phyloP scores from a whole-genome alignment of 2,329 filamentous ascomycete species.

The Fusarium paranaense region DNA sequence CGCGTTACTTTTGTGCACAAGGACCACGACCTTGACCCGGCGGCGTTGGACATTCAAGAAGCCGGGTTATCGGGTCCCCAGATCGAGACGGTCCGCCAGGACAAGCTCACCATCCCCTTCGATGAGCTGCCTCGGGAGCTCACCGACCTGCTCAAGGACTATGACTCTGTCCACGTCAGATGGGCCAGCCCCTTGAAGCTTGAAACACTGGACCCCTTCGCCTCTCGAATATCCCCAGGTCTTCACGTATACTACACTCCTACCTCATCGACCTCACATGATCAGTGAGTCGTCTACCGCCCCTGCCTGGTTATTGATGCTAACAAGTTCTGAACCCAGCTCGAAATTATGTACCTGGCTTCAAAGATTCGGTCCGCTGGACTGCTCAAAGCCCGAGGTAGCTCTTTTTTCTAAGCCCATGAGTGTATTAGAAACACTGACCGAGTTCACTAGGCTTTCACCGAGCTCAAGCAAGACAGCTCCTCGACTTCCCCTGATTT shows the following conservation, averaged over 20 bases:
- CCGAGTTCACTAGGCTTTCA: slow-evolving; percentile 67
- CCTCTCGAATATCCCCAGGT: slow-evolving; percentile 81
- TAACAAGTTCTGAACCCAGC: slow-evolving; percentile 46
- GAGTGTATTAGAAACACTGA: slow-evolving; percentile 11
- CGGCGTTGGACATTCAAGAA: slow-evolving; percentile 68
- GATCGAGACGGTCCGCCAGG: slow-evolving; percentile 79
- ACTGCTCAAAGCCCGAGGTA: slow-evolving; percentile 60
- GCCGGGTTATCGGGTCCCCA: slow-evolving; percentile 66
- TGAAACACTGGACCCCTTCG: slow-evolving; percentile 74
- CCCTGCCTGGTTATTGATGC: background rate
- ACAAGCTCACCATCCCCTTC: slow-evolving; percentile 79
- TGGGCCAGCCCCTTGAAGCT: slow-evolving; percentile 75
- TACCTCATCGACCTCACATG: slow-evolving; percentile 7
- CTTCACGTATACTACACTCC: slow-evolving; percentile 85
- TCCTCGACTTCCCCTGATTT: slow-evolving; percentile 62
- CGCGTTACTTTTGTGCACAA: slow-evolving; percentile 83
- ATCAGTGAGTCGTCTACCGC: slow-evolving; percentile 33
- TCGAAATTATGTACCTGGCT: slow-evolving; percentile 68
- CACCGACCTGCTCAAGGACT: slow-evolving; percentile 69
- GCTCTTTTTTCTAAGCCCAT: background rate
- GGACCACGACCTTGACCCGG: slow-evolving; percentile 73
- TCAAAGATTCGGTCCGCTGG: slow-evolving; percentile 67
- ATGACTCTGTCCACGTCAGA: slow-evolving; percentile 80
- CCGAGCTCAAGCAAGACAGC: slow-evolving; percentile 53
- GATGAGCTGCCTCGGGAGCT: slow-evolving; percentile 80